Base-by-base conservation (phyloP, 78 protist genomes). In the Emiliania huxleyi region DNA sequence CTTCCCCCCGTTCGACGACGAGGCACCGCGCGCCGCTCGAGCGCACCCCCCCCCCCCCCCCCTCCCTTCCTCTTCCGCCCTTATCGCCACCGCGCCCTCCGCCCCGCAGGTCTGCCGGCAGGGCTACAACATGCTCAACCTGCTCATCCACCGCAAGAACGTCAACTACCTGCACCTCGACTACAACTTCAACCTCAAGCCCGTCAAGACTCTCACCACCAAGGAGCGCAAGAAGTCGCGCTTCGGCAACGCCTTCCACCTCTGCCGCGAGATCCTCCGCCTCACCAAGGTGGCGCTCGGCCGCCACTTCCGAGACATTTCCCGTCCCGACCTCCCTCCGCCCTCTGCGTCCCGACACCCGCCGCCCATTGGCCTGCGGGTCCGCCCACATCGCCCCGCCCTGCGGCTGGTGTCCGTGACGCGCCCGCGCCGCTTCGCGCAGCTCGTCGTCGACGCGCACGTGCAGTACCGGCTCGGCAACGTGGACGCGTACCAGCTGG, bases 11-110 rank as follows among this genome's bases (percentile, higher is more conserved):
- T 95, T 95, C 79, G 97, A 95, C 69, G 97, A 95, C 92, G 99
- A 99, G 62, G 99, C 99, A 92, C 99, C 99, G n/a, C n/a, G n/a
- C n/a, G 35, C 99, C 99, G 21, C 95, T 99, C 12, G 99, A 99
- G 52, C n/a, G n/a, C n/a, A n/a, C n/a, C n/a, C n/a, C n/a, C n/a
- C n/a, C n/a, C n/a, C n/a, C n/a, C n/a, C n/a, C n/a, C n/a, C n/a
- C n/a, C n/a, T n/a, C n/a, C n/a, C n/a, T n/a, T n/a, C n/a, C n/a
- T n/a, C n/a, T n/a, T n/a, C n/a, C n/a, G n/a, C n/a, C n/a, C n/a
- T n/a, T 99, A 98, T 62, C 98, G 98, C 8, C 99, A 99, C 90
- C 98, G 98, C 95, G 22, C 99, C 5, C 89, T n/a, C 99, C 2
- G 99, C 99, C 12, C 97, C 99, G 49, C 99, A 99, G 96, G 95